Conservation (phyloP, 805 yeast species). For the Hanseniaspora nectarophila region DNA sequence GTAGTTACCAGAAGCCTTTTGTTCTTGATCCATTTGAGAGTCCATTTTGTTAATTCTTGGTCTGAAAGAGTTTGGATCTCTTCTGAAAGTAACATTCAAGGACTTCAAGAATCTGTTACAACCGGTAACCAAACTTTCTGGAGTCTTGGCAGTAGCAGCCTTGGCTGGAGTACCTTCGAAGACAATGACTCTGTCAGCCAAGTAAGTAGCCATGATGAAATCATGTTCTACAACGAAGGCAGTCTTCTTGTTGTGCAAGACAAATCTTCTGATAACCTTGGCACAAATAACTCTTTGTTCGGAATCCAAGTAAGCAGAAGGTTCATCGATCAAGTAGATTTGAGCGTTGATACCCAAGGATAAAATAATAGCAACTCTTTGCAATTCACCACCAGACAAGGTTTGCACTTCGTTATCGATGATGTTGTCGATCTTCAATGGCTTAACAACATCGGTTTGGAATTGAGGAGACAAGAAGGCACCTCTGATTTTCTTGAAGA, state of each 20-base stretch:
- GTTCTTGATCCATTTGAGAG: constrained; percentile 98
- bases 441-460: constrained; percentile 96
- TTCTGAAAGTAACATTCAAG: constrained; percentile 94
- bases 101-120: constrained; percentile 95
- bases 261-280: constrained; percentile 92
- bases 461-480: constrained; percentile 92
- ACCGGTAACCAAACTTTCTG: constrained; percentile 91
- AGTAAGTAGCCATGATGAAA: constrained; percentile 98
- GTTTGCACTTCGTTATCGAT: constrained; percentile 97
- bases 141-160: constrained; percentile 72
- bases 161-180: constrained; percentile 91
- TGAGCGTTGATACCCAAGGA: constrained; percentile 92
- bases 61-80: constrained; percentile 96
- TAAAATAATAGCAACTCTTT: constrained; percentile 94
- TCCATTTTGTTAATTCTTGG: constrained; percentile 97
- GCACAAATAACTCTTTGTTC: constrained; percentile 99
- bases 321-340: constrained; percentile 94
- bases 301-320: constrained; percentile 96
- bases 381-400: constrained; percentile 98
- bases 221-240: constrained; percentile 99
- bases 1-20: constrained; percentile 81
- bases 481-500: constrained; percentile 91
- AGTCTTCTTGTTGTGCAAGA: constrained; percentile 91
- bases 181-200: constrained; percentile 97
- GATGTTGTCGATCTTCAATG: constrained; percentile 82